Percentiles rank a stretch among this genome's conserved stretches.
These are phyloP conservation scores for Naegleria gruberi DNA, from an alignment of 208 protist species.

Conservation along the genomic window DNA sequence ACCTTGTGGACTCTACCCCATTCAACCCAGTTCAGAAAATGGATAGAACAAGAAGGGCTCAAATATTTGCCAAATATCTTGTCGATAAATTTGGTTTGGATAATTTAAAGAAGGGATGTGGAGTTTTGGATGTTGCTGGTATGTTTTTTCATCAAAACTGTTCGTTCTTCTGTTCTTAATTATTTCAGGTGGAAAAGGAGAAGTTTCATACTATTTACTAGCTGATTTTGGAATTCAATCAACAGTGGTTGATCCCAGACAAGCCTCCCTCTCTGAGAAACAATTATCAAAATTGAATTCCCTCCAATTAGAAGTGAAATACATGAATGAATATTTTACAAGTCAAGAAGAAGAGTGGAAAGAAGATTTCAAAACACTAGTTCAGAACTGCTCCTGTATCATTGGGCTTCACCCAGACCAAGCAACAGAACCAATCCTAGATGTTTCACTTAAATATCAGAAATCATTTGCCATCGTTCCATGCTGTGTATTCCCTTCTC, in stretches of 20 bases:
- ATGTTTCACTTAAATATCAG: slow-evolving; percentile 32
- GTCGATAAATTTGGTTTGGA: not conserved
- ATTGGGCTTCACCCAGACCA: slow-evolving; percentile 50
- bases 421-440: slow-evolving; percentile 43
- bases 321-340: not conserved
- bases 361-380: not conserved
- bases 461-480: slow-evolving; percentile 45
- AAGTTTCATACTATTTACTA: not conserved
- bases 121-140: not conserved
- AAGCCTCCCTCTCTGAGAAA: not conserved
- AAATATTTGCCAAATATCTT: not conserved
- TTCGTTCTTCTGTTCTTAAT: too few relatives aligned
- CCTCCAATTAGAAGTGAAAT: not conserved
- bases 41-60: not conserved
- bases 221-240: not conserved
- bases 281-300: not conserved
- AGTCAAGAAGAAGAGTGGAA: not conserved
- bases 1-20: not conserved
- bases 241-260: slow-evolving; percentile 2
- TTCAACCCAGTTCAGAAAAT: not conserved
- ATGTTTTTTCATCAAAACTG: too few relatives aligned
- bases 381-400: slow-evolving; percentile 20
- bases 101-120: not conserved
- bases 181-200: not conserved
- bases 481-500: slow-evolving; percentile 42